Evolutionary conservation across 2,329 filamentous ascomycete genomes (phyloP).

Genomic region (Cordyceps cateniannulata): DNA sequence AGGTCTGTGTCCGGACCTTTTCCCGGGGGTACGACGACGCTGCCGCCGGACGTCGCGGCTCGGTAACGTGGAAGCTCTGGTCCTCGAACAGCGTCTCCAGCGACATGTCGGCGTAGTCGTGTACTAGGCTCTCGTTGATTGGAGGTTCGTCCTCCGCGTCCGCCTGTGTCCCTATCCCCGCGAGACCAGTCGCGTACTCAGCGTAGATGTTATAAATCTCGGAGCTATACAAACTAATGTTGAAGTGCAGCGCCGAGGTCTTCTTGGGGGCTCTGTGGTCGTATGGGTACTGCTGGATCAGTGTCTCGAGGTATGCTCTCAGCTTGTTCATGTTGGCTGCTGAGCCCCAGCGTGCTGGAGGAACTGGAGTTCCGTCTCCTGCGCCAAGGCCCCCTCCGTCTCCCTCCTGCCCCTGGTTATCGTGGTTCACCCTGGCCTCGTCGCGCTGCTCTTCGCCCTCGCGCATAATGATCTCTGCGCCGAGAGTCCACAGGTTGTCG

Average conservation of each 20-base stretch:
- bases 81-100: constrained; percentile 7
- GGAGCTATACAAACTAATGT: constrained; percentile 70
- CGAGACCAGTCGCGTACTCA: constrained; percentile 44
- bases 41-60: neutral
- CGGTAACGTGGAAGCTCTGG: constrained; percentile 11
- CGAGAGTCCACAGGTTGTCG: constrained; percentile 72
- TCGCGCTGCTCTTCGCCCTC: constrained; percentile 34
- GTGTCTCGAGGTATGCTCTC: constrained; percentile 63
- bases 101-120: neutral
- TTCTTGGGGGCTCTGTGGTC: constrained; percentile 51
- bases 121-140: neutral
- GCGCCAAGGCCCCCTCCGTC: neutral
- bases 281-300: constrained; percentile 73
- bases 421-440: neutral
- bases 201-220: constrained; percentile 72
- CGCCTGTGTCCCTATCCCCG: constrained; percentile 26
- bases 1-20: constrained; percentile 42
- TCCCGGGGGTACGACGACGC: constrained; percentile 22
- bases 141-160: constrained; percentile 1
- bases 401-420: neutral
- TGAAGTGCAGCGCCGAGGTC: constrained; percentile 68
- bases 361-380: neutral
- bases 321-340: constrained; percentile 40
- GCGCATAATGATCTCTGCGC: constrained; percentile 75
- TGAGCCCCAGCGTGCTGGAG: constrained; percentile 33